A percentile compares a stretch with the other conserved stretches of the same genome.
Conservation (phyloP, 768 basidiomycete species). For the Pulveroboletus sp. region DNA sequence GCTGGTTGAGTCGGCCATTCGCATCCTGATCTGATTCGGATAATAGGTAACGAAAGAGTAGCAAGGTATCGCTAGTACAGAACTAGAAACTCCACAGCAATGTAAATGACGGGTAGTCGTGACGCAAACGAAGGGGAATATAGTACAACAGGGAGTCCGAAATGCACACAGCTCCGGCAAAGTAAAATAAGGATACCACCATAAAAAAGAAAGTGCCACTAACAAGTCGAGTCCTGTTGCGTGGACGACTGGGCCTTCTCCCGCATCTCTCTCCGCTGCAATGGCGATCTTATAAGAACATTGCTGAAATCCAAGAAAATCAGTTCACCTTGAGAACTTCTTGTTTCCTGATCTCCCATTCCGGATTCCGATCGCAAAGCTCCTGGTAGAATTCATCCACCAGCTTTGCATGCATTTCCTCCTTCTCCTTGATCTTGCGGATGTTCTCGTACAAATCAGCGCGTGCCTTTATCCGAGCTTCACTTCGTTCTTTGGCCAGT, state of each 20-base stretch:
- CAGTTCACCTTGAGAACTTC: constrained; percentile 48
- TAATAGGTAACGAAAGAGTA: neutral
- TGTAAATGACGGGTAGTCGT: constrained; percentile 11
- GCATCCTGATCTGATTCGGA: neutral
- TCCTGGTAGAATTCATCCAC: constrained; percentile 55
- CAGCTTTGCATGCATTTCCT: constrained; percentile 38
- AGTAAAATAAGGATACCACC: constrained; percentile 31
- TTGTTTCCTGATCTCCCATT: constrained; percentile 57
- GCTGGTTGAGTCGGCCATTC: neutral
- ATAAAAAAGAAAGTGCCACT: constrained; percentile 21
- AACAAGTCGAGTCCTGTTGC: constrained; percentile 12
- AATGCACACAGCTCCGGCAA: constrained; percentile 17
- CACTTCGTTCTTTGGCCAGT: constrained; percentile 45
- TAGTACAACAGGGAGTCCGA: constrained; percentile 27
- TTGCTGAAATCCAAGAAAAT: neutral
- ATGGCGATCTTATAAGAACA: constrained; percentile 6
- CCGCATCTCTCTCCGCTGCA: constrained; percentile 31
- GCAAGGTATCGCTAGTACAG: constrained; percentile 18
- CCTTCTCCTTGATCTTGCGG: constrained; percentile 41
- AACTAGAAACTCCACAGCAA: constrained; percentile 1
- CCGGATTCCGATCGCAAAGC: constrained; percentile 54
- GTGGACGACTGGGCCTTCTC: constrained; percentile 23
- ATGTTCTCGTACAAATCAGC: constrained; percentile 35
- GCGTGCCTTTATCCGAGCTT: constrained; percentile 47
- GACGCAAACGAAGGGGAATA: constrained; percentile 4